Evolutionary conservation across 139 green algal species (phyloP), one percentile per base, ranked within the genome.

Genomic region (Limnomonas spitsbergensis): DNA sequence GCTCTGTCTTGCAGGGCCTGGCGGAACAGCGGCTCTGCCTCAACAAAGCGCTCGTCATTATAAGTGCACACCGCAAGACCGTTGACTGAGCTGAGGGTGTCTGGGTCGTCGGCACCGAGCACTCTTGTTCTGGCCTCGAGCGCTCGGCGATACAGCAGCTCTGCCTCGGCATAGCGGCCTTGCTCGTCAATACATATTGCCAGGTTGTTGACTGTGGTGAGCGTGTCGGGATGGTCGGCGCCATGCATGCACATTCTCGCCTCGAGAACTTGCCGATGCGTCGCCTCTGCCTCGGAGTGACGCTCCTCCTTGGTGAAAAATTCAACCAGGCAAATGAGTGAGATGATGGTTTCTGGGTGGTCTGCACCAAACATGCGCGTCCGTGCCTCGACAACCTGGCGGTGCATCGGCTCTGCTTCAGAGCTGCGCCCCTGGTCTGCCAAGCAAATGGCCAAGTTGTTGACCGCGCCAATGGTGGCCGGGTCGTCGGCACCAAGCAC

Each of bases 381-480:
- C 37, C 79, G 37, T 7, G 66, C 54, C 52, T 78, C 40, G 40
- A 84, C n/a, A n/a, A n/a, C n/a, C n/a, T n/a, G n/a, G n/a, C n/a
- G n/a, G n/a, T n/a, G n/a, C n/a, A n/a, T n/a, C n/a, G n/a, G n/a
- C n/a, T n/a, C n/a, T n/a, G n/a, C n/a, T n/a, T n/a, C n/a, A n/a
- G n/a, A n/a, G n/a, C n/a, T n/a, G n/a, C n/a, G n/a, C n/a, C n/a
- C n/a, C n/a, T n/a, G n/a, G n/a, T n/a, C n/a, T n/a, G n/a, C n/a
- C n/a, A n/a, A n/a, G n/a, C n/a, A n/a, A n/a, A n/a, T n/a, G n/a
- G n/a, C n/a, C n/a, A n/a, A n/a, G n/a, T n/a, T n/a, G n/a, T n/a
- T n/a, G n/a, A n/a, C n/a, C n/a, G n/a, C n/a, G n/a, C n/a, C n/a
- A n/a, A n/a, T n/a, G n/a, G n/a, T n/a, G n/a, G n/a, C n/a, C n/a